Evolutionary conservation across 2,329 filamentous ascomycete genomes (phyloP).

Genomic region (Neophaeococcomyces mojaviensis): DNA sequence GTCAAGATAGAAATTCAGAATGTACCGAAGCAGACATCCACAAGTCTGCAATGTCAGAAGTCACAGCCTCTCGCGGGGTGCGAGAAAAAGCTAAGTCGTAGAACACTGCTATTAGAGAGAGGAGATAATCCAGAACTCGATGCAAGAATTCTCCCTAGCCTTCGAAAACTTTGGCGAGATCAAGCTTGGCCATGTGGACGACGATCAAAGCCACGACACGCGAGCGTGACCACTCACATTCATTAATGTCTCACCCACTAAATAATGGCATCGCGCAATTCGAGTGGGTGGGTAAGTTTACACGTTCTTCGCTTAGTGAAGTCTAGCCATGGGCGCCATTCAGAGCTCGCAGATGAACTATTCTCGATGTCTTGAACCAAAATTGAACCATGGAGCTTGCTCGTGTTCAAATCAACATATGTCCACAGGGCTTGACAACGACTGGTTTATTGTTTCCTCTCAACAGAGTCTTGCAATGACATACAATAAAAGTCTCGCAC

Average conservation of each 20-base stretch:
- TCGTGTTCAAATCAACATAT: background rate
- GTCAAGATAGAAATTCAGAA: too few relatives aligned
- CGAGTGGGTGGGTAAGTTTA: background rate
- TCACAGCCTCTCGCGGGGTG: too few relatives aligned
- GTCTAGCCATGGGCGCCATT: background rate
- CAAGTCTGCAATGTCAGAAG: too few relatives aligned
- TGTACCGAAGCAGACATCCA: too few relatives aligned
- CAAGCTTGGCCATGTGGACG: background rate
- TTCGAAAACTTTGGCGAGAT: background rate
- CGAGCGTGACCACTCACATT: background rate
- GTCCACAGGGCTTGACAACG: background rate
- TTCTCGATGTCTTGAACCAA: background rate
- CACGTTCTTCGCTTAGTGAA: background rate
- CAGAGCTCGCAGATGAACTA: background rate
- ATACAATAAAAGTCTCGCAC: background rate
- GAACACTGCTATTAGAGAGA: too few relatives aligned
- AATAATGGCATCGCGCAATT: background rate
- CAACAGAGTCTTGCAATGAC: background rate
- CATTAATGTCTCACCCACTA: background rate
- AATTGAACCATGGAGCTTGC: background rate
- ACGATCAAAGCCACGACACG: constrained; percentile 1
- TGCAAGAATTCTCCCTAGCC: too few relatives aligned
- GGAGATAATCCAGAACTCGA: too few relatives aligned
- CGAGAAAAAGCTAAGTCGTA: too few relatives aligned
- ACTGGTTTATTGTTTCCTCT: background rate